Evolutionary conservation across 176 grass and related monocot species (phyloP).

Genomic region (Oryza coarctata): DNA sequence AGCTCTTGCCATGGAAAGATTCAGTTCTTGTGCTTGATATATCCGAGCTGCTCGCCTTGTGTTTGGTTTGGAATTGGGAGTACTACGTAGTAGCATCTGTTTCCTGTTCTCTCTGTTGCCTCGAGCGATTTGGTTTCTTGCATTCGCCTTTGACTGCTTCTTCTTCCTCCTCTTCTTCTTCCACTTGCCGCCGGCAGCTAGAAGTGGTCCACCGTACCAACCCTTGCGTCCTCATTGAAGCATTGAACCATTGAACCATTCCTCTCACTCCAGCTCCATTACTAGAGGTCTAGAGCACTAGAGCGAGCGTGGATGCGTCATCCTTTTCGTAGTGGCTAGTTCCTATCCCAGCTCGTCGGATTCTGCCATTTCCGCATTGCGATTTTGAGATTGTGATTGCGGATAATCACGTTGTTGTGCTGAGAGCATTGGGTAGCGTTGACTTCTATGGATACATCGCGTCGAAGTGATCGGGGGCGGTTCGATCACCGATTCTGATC

Average conservation of each 20-base stretch:
- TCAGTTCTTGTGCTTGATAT: neutral
- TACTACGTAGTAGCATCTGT: neutral
- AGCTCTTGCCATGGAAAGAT: neutral
- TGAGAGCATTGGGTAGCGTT: constrained; percentile 11
- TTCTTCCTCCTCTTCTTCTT: neutral
- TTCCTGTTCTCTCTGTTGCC: neutral
- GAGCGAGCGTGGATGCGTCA: neutral
- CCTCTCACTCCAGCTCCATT: neutral
- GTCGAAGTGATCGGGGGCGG: neutral
- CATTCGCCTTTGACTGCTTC: constrained; percentile 31
- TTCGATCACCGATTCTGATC: neutral
- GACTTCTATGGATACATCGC: neutral
- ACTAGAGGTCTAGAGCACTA: neutral
- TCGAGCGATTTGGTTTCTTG: constrained; percentile 1
- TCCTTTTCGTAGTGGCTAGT: neutral
- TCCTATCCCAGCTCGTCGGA: neutral
- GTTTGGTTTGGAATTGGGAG: neutral
- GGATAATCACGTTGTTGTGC: neutral
- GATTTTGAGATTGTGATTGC: neutral
- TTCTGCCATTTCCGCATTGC: constrained; percentile 2
- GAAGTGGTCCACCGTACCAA: constrained; percentile 17
- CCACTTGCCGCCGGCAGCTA: constrained; percentile 4
- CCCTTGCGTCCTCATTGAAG: constrained; percentile 6
- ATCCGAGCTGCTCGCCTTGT: neutral
- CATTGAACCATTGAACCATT: neutral